Evolutionary conservation across 352 stramenopile genomes (phyloP).

Genomic region (Stramenopiles sp.): DNA sequence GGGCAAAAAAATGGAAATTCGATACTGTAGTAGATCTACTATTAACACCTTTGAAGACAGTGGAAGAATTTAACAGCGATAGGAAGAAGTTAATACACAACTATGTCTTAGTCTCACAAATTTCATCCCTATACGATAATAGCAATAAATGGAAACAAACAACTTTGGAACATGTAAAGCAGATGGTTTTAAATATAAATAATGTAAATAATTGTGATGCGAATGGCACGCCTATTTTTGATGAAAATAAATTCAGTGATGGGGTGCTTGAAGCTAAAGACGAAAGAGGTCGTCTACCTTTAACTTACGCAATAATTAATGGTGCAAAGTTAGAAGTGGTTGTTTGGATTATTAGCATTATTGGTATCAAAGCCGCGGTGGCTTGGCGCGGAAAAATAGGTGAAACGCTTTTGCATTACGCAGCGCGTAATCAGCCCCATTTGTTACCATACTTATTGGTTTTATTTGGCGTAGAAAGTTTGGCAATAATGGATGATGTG

Average conservation of each 20-base stretch:
- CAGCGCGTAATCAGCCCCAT: neutral
- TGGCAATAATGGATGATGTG: neutral
- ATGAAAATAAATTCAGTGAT: neutral
- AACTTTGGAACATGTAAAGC: neutral
- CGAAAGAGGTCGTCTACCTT: neutral
- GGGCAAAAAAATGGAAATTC: conserved; percentile 7
- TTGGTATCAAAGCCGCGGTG: neutral
- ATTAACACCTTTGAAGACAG: neutral
- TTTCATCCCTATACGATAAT: neutral
- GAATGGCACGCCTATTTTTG: neutral
- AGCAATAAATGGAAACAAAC: conserved; percentile 2
- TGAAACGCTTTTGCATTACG: conserved; percentile 1
- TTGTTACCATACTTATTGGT: neutral
- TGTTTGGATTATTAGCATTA: neutral
- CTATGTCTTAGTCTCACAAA: neutral
- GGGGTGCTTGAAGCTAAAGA: neutral
- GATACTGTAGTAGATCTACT: neutral
- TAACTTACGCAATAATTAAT: conserved; percentile 5
- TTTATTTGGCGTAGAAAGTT: neutral
- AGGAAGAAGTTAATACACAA: neutral
- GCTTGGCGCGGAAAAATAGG: neutral
- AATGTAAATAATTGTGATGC: neutral
- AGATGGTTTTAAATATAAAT: neutral
- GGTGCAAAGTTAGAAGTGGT: neutral
- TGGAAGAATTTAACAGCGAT: neutral